These are phyloP conservation scores for Schizothecium vesticola DNA, from an alignment of 495 filamentous ascomycete species.

Conservation along the genomic window DNA sequence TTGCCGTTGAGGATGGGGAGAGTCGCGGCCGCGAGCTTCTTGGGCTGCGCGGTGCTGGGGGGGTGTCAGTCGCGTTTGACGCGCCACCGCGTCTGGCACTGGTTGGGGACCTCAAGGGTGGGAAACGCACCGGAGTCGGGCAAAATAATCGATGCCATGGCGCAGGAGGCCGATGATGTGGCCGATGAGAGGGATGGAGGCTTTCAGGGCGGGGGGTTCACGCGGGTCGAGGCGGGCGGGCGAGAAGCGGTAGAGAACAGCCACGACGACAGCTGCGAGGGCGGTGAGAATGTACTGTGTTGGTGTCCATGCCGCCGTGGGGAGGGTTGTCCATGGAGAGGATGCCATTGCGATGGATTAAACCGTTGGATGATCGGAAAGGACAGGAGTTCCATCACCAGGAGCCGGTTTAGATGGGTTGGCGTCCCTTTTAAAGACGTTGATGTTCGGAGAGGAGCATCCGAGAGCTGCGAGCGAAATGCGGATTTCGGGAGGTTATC, in stretches of 20 bases:
- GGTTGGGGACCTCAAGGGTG: neutral
- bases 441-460: neutral
- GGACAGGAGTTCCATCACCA: neutral
- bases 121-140: neutral
- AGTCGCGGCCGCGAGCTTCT: neutral
- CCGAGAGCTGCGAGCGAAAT: neutral
- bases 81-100: neutral
- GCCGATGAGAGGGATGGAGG: neutral
- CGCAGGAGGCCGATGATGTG: constrained; percentile 1
- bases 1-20: constrained; percentile 7
- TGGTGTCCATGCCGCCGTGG: neutral
- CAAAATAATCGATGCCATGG: neutral
- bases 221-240: neutral
- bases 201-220: neutral
- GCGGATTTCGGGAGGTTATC: neutral
- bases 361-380: neutral
- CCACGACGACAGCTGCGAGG: neutral
- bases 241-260: neutral
- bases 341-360: neutral
- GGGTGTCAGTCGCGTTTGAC: neutral
- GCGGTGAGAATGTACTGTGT: neutral
- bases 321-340: neutral
- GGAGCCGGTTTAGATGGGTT: neutral
- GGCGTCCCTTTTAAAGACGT: neutral
- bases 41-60: neutral